Evolutionary conservation across 495 filamentous ascomycete species (phyloP), one percentile per base, ranked within the genome.

Genomic region (Penicillium goetzii): DNA sequence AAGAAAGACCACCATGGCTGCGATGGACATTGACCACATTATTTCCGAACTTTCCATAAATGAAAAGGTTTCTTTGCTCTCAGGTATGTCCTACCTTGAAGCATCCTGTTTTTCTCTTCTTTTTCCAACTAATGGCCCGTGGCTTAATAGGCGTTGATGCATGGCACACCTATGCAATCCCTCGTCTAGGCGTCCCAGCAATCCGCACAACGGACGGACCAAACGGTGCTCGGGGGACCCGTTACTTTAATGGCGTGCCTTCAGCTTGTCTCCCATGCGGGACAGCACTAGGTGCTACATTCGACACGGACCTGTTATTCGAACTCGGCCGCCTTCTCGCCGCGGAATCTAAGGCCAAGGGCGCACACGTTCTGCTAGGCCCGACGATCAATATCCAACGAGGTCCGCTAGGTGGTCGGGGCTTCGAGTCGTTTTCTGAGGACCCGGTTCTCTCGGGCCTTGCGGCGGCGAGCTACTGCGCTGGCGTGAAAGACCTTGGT

Each of bases 401-500:
- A 11, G 32, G 81, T 0, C 90, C 90, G 1, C 79, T 92, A 0
- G 89, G 89, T 2, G 90, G 90, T 3, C 79, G 90, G 62, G 86
- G 86, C 28, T 93, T 92, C 62, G 90, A 93, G 68, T 87, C 83
- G 6, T 85, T 89, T 54, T 89, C 87, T 0, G 90, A 92, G 64
- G 90, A 93, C 65, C 88, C 89, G 0, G 72, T 88, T 9, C 77
- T 92, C 14, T 81, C 87, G 4, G 90, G 90, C 0, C 76, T 80
- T 14, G 72, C 87, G 10, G 86, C 89, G 9, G 85, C 83, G 0
- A 74, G 80, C 19, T 79, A 88, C 19, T 82, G 87, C 41, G 80
- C 80, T 52, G 90, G 90, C 2, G 80, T 92, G 9, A 83, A 93
- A 70, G 78, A 77, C 19, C 84, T 79, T 14, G 83, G 84, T 4